Evolutionary conservation across 2,329 filamentous ascomycete species (phyloP), one percentile per base, ranked within the genome.

Genomic region (Neurospora sp.): DNA sequence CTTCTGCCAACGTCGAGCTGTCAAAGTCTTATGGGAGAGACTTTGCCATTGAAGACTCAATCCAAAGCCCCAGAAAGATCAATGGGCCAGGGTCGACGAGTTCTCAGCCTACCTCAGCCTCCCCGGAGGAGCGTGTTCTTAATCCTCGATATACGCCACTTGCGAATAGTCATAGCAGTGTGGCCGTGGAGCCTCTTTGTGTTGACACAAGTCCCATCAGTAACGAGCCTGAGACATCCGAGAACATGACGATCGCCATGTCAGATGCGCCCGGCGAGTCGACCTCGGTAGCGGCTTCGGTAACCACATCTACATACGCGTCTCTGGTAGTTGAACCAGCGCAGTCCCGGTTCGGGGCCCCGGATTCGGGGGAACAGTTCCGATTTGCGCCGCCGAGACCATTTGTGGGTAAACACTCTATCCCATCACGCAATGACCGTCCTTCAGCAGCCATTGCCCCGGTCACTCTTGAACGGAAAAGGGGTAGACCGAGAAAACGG

Each of bases 381-480:
- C 74, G 68, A 28, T 78, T 78, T 68, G 73, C 72, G 15, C 75
- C 71, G 33, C 77, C 77, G 11, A 78, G 74, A 70, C 70, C 73
- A 1, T 78, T 78, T 67, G 70, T 78, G 2, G 77, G 77, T 8
- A 77, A 72, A 43, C 72, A 73, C n/a, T 75, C 75, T 11, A 69
- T 68, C 38, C 46, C 66, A 23, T 19, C 69, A 43, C 39, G 62
- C 3, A 15, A 66, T 2, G 66, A 38, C 15, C 70, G 40, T 10
- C 67, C 62, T n/a, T 23, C 38, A 3, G 66, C 28, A 58, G 52
- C 68, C 9, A 36, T 68, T 8, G 38, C 42, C 15, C 69, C 72
- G 3, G 68, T 73, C 66, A 70, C 23, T 19, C 23, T 72, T 11
- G 40, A 67, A 11, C 73, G 40, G 36, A 71, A 67, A 38, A 71